Evolutionary conservation across 2,329 filamentous ascomycete species (phyloP).

Genomic region (Chrysoporthe deuterocubensis): DNA sequence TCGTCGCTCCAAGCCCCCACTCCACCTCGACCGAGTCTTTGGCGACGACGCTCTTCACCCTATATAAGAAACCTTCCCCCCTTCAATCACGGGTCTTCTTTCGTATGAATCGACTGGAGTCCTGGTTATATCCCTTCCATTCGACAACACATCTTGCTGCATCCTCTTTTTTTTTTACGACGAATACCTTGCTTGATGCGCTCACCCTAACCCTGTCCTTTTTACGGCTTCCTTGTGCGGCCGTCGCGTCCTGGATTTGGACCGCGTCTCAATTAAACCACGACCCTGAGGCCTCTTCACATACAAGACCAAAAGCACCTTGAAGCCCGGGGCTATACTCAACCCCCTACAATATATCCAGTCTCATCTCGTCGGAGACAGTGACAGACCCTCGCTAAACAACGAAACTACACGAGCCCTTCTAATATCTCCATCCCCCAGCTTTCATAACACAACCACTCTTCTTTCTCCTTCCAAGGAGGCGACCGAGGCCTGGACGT

Average conservation of each 20-base stretch:
- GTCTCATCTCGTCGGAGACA: neutral
- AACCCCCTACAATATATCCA: neutral
- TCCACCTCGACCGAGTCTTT: neutral
- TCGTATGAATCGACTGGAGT: neutral
- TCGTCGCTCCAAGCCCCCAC: neutral
- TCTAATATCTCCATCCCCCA: neutral
- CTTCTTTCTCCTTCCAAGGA: neutral
- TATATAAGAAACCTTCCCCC: neutral
- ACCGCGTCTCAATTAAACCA: constrained; percentile 31
- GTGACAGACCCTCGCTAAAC: neutral
- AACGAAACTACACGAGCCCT: neutral
- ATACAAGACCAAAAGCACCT: constrained; percentile 15
- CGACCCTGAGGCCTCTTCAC: constrained; percentile 5
- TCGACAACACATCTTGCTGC: neutral
- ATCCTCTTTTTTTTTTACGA: neutral
- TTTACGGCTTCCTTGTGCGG: neutral
- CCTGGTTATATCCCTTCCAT: neutral
- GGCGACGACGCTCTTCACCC: neutral
- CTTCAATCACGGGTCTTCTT: neutral
- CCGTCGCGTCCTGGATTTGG: constrained; percentile 19
- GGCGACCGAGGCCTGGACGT: neutral
- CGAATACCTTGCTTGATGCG: neutral
- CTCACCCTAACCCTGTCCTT: neutral
- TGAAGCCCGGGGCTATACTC: neutral
- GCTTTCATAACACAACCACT: neutral